These are phyloP conservation scores for Populus tomentosa DNA, from an alignment of 441 rosid species.

Conservation along the genomic window DNA sequence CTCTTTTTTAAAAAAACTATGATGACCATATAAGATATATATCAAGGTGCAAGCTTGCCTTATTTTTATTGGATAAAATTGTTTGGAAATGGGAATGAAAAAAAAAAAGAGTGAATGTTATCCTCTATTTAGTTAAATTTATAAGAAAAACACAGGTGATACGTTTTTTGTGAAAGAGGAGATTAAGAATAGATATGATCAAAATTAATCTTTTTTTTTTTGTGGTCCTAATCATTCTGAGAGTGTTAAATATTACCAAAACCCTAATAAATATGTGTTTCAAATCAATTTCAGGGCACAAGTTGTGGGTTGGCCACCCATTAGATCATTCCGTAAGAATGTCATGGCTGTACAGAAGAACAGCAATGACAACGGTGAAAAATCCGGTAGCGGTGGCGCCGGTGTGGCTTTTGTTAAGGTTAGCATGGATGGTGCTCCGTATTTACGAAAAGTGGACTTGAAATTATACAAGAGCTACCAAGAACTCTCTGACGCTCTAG, in stretches of 20 bases:
- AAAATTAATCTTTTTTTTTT: no score
- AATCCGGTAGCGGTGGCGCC: conserved; percentile 21
- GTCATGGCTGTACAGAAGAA: conserved; percentile 64
- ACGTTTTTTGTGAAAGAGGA: not conserved
- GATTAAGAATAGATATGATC: no score
- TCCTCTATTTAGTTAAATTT: not conserved
- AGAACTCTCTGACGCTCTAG: conserved; percentile 70
- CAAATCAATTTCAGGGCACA: conserved; percentile 57
- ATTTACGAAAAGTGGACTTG: conserved; percentile 83
- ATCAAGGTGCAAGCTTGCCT: not conserved
- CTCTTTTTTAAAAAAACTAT: not conserved
- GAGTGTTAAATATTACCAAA: not conserved
- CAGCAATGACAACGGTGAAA: conserved; percentile 32
- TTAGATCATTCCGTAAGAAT: conserved; percentile 77
- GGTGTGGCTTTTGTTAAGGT: conserved; percentile 81
- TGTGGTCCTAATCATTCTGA: not conserved
- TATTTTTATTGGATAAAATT: not conserved
- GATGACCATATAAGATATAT: not conserved
- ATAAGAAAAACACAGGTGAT: not conserved
- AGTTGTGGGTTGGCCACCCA: conserved; percentile 99
- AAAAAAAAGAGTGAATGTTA: not conserved
- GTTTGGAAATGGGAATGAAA: not conserved
- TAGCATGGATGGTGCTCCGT: conserved; percentile 98
- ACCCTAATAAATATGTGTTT: not conserved
- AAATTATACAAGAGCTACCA: conserved; percentile 74